Base-by-base conservation (phyloP, 352 stramenopile genomes). In the Globisporangium parvum region DNA sequence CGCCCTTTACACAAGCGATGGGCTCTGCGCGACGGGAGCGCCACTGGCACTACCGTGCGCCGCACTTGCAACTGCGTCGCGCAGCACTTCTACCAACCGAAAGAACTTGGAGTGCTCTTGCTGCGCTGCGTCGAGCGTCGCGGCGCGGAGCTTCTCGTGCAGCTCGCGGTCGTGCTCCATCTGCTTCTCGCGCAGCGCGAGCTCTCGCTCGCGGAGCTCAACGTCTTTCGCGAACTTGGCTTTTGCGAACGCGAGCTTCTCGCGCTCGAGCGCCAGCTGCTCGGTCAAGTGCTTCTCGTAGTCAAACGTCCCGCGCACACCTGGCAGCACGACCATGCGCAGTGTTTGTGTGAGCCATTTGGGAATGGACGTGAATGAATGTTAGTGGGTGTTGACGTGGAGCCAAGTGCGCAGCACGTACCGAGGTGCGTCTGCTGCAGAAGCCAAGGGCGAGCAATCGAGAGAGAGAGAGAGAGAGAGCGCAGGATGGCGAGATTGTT, bases 261-360 rank as follows among this genome's bases (percentile, higher is more conserved):
- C 77, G 41, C 75, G 82, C 42, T 90, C 78, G 31, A 92, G 63
- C 37, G 76, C 69, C 3, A 92, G 73, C 42, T 88, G 77, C 59
- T 90, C 81, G 18, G 69, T 67, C 56, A 87, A 61, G 63, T 90
- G 77, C 58, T 84, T 86, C 56, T 88, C 81, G 61, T 90, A 87
- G 66, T 89, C 79, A 33, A 87, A 87, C n/a, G 74, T 62, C 10
- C 57, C 60, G 20, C 75, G 71, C 24, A 47, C 40, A 60, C 62
- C 60, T 65, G 58, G 55, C 51, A 62, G 55, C 37, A 73, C 47
- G 51, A 66, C 55, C 20, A 57, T n/a, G 8, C 2, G 14, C 23
- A 42, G 18, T 10, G 1, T n/a, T 14, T 6, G 6, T 10, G 12
- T n/a, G 14, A 11, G 33, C n/a, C 10, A 28, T 14, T 35, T 15